Evolutionary conservation across 2,329 filamentous ascomycete genomes (phyloP).

Genomic region (Colletotrichum acutatum): DNA sequence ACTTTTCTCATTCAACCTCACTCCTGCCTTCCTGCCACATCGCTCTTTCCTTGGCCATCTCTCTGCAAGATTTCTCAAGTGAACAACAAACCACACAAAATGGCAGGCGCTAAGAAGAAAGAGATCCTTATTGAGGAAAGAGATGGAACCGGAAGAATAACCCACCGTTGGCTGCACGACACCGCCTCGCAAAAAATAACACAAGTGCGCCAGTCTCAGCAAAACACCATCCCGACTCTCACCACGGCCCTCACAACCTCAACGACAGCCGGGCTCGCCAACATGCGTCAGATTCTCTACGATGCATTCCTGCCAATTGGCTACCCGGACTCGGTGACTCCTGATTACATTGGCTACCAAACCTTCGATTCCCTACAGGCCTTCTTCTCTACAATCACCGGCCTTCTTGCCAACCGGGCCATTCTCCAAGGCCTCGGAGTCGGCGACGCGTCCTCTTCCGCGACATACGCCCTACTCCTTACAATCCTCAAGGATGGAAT

Average conservation of each 20-base stretch:
- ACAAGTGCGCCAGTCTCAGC: neutral
- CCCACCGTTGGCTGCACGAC: conserved; percentile 20
- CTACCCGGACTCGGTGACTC: conserved; percentile 87
- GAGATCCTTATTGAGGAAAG: conserved; percentile 17
- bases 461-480: conserved; percentile 83
- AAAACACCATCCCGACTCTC: neutral
- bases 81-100: neutral
- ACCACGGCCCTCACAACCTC: conserved; percentile 33
- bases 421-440: conserved; percentile 85
- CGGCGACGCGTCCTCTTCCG: conserved; percentile 81
- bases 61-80: neutral
- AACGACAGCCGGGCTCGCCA: neutral
- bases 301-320: conserved; percentile 87
- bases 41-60: neutral
- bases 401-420: conserved; percentile 82
- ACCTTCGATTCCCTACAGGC: conserved; percentile 82
- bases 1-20: neutral
- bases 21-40: neutral
- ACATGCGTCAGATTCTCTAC: conserved; percentile 49
- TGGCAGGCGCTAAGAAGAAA: neutral
- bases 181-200: neutral
- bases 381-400: conserved; percentile 84
- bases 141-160: conserved; percentile 17
- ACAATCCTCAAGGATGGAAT: conserved; percentile 86
- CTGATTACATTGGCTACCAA: conserved; percentile 83